A percentile compares a stretch with the other conserved stretches of the same genome.
phyloP scores from a whole-genome alignment of 768 basidiomycete species.

The Pleurotus tuoliensis region DNA sequence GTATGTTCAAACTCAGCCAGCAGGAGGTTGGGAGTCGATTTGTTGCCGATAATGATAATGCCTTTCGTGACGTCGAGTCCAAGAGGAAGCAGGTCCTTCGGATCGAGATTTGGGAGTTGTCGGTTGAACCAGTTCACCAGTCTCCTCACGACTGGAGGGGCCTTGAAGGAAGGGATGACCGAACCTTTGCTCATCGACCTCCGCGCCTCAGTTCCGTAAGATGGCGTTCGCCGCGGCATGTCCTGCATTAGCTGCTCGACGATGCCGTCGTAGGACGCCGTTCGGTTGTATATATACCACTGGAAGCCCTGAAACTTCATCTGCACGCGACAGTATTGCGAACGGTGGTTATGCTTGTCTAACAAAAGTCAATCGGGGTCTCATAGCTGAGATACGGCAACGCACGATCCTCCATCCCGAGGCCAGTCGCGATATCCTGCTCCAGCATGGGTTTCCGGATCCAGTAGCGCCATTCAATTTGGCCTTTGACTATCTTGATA shows the following conservation, averaged over 20 bases:
- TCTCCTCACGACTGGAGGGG: slow-evolving; percentile 36
- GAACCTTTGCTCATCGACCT: slow-evolving; percentile 29
- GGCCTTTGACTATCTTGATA: slow-evolving; percentile 76
- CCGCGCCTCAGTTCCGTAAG: slow-evolving; percentile 34
- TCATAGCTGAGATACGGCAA: slow-evolving; percentile 7
- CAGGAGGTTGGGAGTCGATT: slow-evolving; percentile 77
- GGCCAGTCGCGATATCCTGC: slow-evolving; percentile 52
- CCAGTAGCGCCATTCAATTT: slow-evolving; percentile 95
- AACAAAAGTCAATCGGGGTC: not conserved
- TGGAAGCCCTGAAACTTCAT: slow-evolving; percentile 82
- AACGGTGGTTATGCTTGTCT: slow-evolving; percentile 31
- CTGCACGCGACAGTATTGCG: slow-evolving; percentile 76
- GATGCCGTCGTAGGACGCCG: slow-evolving; percentile 85
- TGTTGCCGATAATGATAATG: slow-evolving; percentile 81
- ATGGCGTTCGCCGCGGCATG: slow-evolving; percentile 27
- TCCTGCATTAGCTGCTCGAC: slow-evolving; percentile 65
- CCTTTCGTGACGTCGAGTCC: slow-evolving; percentile 77
- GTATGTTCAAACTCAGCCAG: slow-evolving; percentile 79
- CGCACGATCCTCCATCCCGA: slow-evolving; percentile 53
- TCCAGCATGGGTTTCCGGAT: slow-evolving; percentile 74
- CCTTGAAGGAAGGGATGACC: slow-evolving; percentile 28
- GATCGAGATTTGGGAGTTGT: slow-evolving; percentile 69
- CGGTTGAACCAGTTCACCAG: slow-evolving; percentile 47
- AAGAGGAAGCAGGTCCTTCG: slow-evolving; percentile 83
- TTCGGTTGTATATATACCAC: slow-evolving; percentile 91